Base-by-base conservation (phyloP, 176 grass and related monocot genomes). In the Tillandsia leiboldiana region DNA sequence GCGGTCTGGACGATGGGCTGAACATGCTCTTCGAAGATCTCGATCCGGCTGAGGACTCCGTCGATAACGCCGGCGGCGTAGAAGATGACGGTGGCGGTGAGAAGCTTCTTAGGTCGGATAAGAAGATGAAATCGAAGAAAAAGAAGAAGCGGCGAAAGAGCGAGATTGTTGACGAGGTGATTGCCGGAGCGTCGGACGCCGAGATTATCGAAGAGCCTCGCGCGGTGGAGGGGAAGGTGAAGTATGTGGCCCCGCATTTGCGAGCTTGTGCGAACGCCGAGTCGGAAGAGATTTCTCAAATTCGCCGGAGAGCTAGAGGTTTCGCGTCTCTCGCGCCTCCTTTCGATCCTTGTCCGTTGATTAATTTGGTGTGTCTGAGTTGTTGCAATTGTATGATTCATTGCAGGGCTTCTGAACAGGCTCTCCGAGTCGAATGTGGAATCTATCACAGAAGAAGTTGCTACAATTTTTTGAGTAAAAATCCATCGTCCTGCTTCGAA, bases 361-460 rank as follows among this genome's bases (percentile, higher is more conserved):
- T 33, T 33, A 33, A 33, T 33, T 33, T 24, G 24, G 24, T 24
- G 24, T 24, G 24, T 24, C 29, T 33, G 29, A 33, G 5, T 42
- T 42, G 33, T 42, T 42, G 33, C 33, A 42, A 6, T 42, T 42
- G 33, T 42, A 27, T 64, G 8, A 70, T 15, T 92, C 33, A 49
- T 49, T 68, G 20, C 83, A 92, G 94, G 94, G 73, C 84, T 90
- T 83, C 61, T 97, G 65, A 92, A 90, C 53, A 87, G 84, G 26
- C 89, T 97, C 62, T 90, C 79, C 27, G 86, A 92, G 58, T 85
- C 84, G 23, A 97, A 90, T 11, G 82, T 97, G 67, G 93, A 97
- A 72, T 87, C 84, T 53, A 83, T 92, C 81, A 90, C 94, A 52
- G 75, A 87, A 83, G 89, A 97, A 83, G 77, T 97, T 56, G 82